Base-by-base conservation (phyloP, 2,329 filamentous ascomycete species). In the Pseudodiploospora longispora region DNA sequence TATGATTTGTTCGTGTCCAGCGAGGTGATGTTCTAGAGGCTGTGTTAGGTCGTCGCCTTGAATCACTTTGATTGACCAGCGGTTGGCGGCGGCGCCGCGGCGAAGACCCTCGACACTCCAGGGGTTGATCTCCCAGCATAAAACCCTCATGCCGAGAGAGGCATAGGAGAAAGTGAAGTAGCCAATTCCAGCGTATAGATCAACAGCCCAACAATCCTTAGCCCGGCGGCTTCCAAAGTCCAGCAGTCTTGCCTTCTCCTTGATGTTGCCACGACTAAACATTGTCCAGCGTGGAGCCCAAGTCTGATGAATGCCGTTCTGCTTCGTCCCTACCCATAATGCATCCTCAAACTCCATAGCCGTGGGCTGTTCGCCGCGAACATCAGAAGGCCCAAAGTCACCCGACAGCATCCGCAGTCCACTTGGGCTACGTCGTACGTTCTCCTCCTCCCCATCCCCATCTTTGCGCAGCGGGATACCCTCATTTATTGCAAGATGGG, bases 231-330 rank as follows among this genome's bases (percentile, higher is more conserved):
- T 36, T 32, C 46, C 66, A 52, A 81, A 81, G 0, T 57, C 60
- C 4, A 95, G 64, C 1, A 96, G 65, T 9, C 91, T 72, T 1
- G 85, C 81, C 61, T 96, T 97, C 65, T 97, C 91, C 41, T 82
- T 85, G 47, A 96, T 72, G 62, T 96, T 97, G 4, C 91, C 90
- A 1, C 89, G 78, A 50, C 84, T 89, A 62, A 97, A 97, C 90
- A 96, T 96, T 28, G 89, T 95, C 72, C 88, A 90, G 1, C 82
- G 66, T 10, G 91, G 91, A 1, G 89, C 85, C 90, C 90, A 97
- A 2, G 76, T 82, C 67, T 97, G 91, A 32, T 70, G 65, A 46
- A 97, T 85, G 3, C 83, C 85, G 57, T 88, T 87, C 60, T 95
- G 89, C 42, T 74, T 78, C 4, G 84, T 82, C 9, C 74, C 76